Base-by-base conservation (phyloP, 495 filamentous ascomycete species). In the Penicillium nucicola region DNA sequence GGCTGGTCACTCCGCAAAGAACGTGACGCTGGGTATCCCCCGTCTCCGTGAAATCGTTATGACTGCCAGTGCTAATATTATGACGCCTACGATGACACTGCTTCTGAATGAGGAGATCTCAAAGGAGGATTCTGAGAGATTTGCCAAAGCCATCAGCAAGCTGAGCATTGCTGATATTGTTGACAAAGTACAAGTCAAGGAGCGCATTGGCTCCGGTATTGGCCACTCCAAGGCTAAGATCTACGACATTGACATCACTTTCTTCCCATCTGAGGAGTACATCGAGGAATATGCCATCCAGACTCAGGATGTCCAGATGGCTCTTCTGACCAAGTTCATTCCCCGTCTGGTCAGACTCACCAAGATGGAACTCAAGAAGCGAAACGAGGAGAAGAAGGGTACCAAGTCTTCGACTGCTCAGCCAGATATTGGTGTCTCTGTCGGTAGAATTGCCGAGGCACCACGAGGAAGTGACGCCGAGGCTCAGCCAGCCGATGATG, bases 11-110 rank as follows among this genome's bases (percentile, higher is more conserved):
- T 88, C 92, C 18, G 85, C 95, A 15, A 97, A 96, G 80, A 99
- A 99, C 79, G 93, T 99, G 60, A 99, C 93, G 4, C 81, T 97
- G 18, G 93, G 93, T 88, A 97, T 99, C 65, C 93, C 93, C 41
- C 88, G 93, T 66, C 79, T 99, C 19, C 81, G 93, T 67, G 93
- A 99, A 83, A 97, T 99, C 66, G 83, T 97, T 42, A 97, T 99
- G 95, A 96, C 93, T 35, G 95, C 92, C 36, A 95, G 88, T 62
- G 78, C 82, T 42, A 77, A 82, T 28, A 96, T 97, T 53, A 85
- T 87, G 42, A 99, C 93, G 0, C 93, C 93, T 0, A 81, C 85
- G 3, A 99, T 99, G 93, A 93, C 89, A 2, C 72, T 99, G 18
- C 75, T 87, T 30, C 70, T 92, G 33, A 89, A 85, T 61, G 75